Percentiles rank a stretch among this genome's conserved stretches.
phyloP scores from a whole-genome alignment of 2,329 filamentous ascomycete genomes.

The Aspergillus fischeri region DNA sequence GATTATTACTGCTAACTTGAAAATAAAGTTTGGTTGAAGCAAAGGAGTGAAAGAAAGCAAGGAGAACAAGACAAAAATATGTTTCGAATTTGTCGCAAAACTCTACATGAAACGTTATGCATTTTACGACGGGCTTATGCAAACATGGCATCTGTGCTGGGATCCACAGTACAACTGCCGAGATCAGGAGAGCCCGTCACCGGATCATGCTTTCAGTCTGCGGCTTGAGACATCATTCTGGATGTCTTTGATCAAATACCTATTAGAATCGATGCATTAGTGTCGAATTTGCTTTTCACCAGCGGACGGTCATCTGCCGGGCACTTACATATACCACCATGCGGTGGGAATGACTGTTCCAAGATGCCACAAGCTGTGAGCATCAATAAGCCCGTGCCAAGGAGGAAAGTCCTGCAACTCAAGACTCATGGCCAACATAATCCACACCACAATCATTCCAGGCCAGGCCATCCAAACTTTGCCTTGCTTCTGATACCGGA shows the following conservation, averaged over 20 bases:
- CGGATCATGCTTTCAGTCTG: conserved; percentile 62
- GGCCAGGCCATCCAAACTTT: conserved; percentile 84
- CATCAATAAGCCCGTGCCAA: conserved; percentile 75
- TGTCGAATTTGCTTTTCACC: not conserved
- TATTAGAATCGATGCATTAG: conserved; percentile 39
- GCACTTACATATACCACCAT: conserved; percentile 88
- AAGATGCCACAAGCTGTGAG: conserved; percentile 93
- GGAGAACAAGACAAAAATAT: not conserved
- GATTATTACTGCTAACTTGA: not conserved
- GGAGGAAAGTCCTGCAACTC: conserved; percentile 94
- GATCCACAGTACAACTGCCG: not conserved
- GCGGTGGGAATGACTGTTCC: conserved; percentile 84
- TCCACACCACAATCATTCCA: conserved; percentile 84
- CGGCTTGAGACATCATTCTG: conserved; percentile 73
- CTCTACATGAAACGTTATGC: not conserved
- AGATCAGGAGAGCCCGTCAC: not conserved
- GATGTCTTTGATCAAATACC: conserved; percentile 82
- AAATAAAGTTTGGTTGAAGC: not conserved
- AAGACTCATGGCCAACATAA: conserved; percentile 89
- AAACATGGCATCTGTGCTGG: not conserved
- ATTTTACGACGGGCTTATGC: not conserved
- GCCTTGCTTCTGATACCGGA: conserved; percentile 66
- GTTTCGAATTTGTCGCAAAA: not conserved
- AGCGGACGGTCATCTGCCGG: not conserved
- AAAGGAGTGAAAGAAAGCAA: not conserved